Conservation (phyloP, 2,329 filamentous ascomycete species). For the Thermomyces lanuginosus region DNA sequence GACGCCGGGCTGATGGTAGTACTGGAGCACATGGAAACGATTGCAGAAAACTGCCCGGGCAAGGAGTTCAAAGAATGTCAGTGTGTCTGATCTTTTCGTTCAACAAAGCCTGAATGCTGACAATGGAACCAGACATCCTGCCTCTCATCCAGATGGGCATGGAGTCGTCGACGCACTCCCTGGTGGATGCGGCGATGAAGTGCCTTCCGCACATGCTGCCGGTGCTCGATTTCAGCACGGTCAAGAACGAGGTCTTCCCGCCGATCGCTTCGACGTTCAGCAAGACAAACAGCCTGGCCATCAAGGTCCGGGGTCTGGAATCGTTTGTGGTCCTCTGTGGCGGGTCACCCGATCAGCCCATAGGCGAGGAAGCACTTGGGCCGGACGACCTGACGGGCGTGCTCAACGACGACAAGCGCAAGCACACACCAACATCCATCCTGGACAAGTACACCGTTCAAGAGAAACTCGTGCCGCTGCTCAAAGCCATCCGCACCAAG, state of each 20-base stretch:
- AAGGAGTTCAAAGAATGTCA: conserved; percentile 88
- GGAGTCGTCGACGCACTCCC: conserved; percentile 72
- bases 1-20: conserved; percentile 87
- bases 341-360: conserved; percentile 43
- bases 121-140: conserved; percentile 49
- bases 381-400: conserved; percentile 64
- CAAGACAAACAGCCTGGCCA: conserved; percentile 80
- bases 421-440: conserved; percentile 54
- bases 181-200: conserved; percentile 72
- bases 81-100: conserved; percentile 14
- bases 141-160: conserved; percentile 72
- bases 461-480: conserved; percentile 81
- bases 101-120: conserved; percentile 9
- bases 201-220: conserved; percentile 67
- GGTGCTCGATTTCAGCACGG: conserved; percentile 84
- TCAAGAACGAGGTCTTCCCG: conserved; percentile 93
- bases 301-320: conserved; percentile 84
- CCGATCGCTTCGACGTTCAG: conserved; percentile 81
- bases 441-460: conserved; percentile 97
- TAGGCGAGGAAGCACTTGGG: conserved; percentile 25
- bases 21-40: conserved; percentile 61
- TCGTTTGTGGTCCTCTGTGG: conserved; percentile 83
- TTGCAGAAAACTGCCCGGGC: conserved; percentile 67
- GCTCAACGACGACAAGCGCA: conserved; percentile 32
- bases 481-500: conserved; percentile 91